A percentile compares a stretch with the other conserved stretches of the same genome.
Conservation (phyloP, 2,329 filamentous ascomycete species). For the Calonectria crousiana region DNA sequence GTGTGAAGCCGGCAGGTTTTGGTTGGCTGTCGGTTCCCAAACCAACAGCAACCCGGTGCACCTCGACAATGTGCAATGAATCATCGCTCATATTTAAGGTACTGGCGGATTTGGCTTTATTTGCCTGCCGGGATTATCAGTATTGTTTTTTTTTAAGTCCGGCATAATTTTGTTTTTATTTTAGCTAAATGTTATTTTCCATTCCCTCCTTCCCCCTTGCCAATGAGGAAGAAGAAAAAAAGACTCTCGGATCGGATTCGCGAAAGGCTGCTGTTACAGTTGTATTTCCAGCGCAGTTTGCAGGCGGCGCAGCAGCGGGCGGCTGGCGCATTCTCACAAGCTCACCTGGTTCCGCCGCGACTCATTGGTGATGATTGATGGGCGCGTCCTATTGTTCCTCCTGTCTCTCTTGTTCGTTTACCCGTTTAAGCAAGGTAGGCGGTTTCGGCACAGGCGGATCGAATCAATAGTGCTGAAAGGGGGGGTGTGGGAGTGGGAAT, state of each 20-base stretch:
- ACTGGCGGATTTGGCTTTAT: background rate
- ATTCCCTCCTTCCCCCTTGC: background rate
- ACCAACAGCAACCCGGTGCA: background rate
- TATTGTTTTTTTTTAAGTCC: background rate
- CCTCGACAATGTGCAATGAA: background rate
- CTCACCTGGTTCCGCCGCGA: too few species aligned
- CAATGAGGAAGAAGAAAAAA: background rate
- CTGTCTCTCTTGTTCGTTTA: background rate
- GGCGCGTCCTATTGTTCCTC: background rate
- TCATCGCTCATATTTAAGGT: background rate
- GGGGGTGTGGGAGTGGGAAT: background rate
- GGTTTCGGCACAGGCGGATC: constrained; percentile 5
- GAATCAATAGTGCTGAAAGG: background rate
- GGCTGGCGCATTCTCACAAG: background rate
- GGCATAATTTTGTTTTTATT: background rate
- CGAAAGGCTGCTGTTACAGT: background rate
- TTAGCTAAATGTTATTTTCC: background rate
- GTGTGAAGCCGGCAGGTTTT: background rate
- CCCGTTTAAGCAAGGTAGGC: background rate
- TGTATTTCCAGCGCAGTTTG: background rate
- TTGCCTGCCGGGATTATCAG: background rate
- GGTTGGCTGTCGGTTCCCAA: background rate
- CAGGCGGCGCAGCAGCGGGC: background rate
- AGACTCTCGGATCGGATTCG: background rate
- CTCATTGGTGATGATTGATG: background rate